Conservation (phyloP, 768 basidiomycete species). For the Coprinopsis marcescibilis region DNA sequence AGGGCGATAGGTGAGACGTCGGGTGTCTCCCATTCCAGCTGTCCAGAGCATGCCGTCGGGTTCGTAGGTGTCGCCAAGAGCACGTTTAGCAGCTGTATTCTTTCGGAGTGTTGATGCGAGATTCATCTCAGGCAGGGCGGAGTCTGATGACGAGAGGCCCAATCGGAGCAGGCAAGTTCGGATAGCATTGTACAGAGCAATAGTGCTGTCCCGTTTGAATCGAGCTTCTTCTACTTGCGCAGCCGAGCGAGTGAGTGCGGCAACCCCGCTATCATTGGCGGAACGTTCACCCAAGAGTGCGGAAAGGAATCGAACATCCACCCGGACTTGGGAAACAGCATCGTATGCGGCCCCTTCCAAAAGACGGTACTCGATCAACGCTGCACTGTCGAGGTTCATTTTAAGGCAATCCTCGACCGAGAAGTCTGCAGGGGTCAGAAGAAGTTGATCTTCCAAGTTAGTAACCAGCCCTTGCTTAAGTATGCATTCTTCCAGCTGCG, state of each 20-base stretch:
- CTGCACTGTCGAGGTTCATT: constrained; percentile 6
- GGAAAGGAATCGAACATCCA: constrained; percentile 1
- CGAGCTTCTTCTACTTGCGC: not conserved
- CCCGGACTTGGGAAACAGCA: constrained; percentile 5
- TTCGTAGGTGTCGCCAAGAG: not conserved
- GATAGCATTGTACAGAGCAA: constrained; percentile 11
- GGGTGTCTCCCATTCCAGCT: not conserved
- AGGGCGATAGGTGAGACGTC: too few relatives aligned
- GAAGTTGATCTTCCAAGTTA: too few relatives aligned
- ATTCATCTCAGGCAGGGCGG: not conserved
- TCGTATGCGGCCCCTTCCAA: constrained; percentile 16
- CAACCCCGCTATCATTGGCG: constrained; percentile 11
- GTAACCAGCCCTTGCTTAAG: too few relatives aligned
- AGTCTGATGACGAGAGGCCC: not conserved
- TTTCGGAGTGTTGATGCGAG: not conserved
- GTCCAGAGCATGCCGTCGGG: not conserved
- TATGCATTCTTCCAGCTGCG: too few relatives aligned
- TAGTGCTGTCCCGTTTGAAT: not conserved
- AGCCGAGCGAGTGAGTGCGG: constrained; percentile 8
- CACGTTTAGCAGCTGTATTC: not conserved
- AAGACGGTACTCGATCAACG: constrained; percentile 8
- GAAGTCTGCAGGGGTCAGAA: not conserved
- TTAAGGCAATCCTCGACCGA: not conserved
- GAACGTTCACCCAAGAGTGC: not conserved
- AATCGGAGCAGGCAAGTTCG: constrained; percentile 7